phyloP scores from a whole-genome alignment of 2,329 filamentous ascomycete genomes.

The Colletotrichum phormii region DNA sequence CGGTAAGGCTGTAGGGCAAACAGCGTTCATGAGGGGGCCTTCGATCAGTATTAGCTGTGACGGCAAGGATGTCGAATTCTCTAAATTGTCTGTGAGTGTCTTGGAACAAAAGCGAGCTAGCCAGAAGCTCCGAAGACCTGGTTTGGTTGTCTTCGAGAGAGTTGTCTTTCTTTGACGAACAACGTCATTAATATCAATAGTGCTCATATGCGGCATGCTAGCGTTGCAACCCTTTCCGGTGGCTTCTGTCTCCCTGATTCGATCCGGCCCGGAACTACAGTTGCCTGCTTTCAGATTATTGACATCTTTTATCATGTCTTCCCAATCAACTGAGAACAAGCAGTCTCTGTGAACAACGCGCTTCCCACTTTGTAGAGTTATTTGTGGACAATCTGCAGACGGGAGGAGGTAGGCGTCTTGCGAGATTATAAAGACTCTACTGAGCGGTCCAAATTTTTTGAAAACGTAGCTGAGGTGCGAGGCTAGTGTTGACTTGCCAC shows the following conservation, averaged over 20 bases:
- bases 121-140: not conserved
- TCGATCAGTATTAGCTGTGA: not conserved
- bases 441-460: not conserved
- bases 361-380: not conserved
- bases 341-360: not conserved
- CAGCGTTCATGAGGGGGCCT: not conserved
- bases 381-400: not conserved
- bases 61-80: not conserved
- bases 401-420: not conserved
- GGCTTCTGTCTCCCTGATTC: too few relatives aligned
- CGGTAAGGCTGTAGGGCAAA: not conserved
- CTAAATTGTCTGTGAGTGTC: not conserved
- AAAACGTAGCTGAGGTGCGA: not conserved
- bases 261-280: not conserved
- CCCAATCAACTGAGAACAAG: not conserved
- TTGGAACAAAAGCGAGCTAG: not conserved
- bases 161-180: too few relatives aligned
- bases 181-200: too few relatives aligned
- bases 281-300: not conserved
- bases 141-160: too few relatives aligned
- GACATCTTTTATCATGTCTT: not conserved
- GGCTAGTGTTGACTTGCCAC: not conserved
- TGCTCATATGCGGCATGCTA: too few relatives aligned
- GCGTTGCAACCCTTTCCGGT: too few relatives aligned
- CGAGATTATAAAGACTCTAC: not conserved